Percentiles rank a stretch among this genome's conserved stretches.
Conservation (phyloP, 495 filamentous ascomycete species). For the Apiosordaria backusii region DNA sequence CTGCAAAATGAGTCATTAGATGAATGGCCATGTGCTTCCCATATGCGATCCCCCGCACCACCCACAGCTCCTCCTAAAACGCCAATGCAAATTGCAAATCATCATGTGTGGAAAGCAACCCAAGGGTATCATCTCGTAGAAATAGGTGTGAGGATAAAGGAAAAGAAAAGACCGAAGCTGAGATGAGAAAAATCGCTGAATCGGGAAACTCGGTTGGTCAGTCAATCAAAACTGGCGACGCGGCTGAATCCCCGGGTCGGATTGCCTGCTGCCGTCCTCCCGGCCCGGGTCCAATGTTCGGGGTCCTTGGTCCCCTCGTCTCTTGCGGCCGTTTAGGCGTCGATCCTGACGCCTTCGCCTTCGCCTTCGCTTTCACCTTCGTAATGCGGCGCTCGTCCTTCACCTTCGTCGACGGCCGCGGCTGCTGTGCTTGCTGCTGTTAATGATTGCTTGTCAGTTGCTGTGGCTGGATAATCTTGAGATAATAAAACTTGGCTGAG, state of each 20-base stretch:
- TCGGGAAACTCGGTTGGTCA: conserved; percentile 7
- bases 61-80: conserved; percentile 3
- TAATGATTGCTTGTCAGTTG: background rate
- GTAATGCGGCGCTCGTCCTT: background rate
- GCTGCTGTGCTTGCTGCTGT: background rate
- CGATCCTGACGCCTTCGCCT: background rate
- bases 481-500: background rate
- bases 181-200: background rate
- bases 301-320: background rate
- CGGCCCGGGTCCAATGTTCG: background rate
- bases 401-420: background rate
- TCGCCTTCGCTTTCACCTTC: background rate
- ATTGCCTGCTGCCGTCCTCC: conserved; percentile 1
- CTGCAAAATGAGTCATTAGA: background rate
- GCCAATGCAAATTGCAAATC: conserved; percentile 14
- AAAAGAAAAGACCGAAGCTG: conserved; percentile 2
- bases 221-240: conserved; percentile 19
- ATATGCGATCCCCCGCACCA: background rate
- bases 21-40: background rate
- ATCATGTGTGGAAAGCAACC: background rate
- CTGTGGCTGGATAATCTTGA: conserved; percentile 20
- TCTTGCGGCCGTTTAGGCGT: background rate
- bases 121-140: conserved; percentile 18
- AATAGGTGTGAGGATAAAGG: background rate
- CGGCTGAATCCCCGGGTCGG: conserved; percentile 24